Evolutionary conservation across 2,329 filamentous ascomycete species (phyloP), one percentile per base, ranked within the genome.

Genomic region (Cladophialophora yegresii): DNA sequence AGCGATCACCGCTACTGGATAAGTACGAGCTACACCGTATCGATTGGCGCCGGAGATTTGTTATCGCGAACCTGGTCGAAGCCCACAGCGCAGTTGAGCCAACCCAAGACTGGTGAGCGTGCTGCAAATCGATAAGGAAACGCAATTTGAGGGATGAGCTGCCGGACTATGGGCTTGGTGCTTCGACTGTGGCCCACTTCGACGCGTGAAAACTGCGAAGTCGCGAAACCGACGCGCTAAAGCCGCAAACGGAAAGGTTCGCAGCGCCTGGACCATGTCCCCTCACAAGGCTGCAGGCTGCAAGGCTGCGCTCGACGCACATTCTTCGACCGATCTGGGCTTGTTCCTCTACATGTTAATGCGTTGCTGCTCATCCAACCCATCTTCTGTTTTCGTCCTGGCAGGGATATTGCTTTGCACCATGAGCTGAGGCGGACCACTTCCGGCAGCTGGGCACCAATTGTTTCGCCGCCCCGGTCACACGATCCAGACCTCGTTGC

Each of bases 21-120:
- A 61, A 54, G 8, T 54, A 43, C n/a, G n/a, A n/a, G n/a, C n/a
- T n/a, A n/a, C 26, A 28, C 26, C 3, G 26, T 28, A 28, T 61
- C 58, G 58, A 61, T 58, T 64, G 54, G 58, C 57, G 55, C 49
- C 65, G 65, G 65, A 65, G 58, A 64, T 57, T 67, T 67, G 47
- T 49, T 53, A 58, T 65, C 45, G 22, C 49, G 47, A 10, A 30
- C 50, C 57, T 60, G 53, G 51, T 57, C 40, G 23, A 36, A 51
- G 45, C n/a, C 12, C 13, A 43, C 22, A 40, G 36, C 30, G 5
- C 23, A 58, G n/a, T 30, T 16, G 9, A 40, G 9, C n/a, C 32
- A 43, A 43, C 12, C 36, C 33, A 13, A 13, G 33, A 12, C 9
- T 36, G 16, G 36, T 8, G 36, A 58, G 40, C 60, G 20, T 57